phyloP scores from a whole-genome alignment of 352 stramenopile genomes.

The Hyphochytrium catenoides region DNA sequence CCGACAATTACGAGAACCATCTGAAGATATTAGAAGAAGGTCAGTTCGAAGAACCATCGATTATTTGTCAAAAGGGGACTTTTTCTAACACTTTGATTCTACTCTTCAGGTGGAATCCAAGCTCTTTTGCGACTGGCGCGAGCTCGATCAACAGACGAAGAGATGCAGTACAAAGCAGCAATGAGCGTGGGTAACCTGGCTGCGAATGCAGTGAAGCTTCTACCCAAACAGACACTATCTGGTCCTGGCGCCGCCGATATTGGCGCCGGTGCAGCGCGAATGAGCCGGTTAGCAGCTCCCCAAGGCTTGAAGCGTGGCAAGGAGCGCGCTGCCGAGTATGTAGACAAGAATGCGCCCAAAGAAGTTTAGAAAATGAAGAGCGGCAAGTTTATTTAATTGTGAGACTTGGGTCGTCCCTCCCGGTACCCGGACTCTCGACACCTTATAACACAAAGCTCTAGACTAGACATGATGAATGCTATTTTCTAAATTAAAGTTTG shows the following conservation, averaged over 20 bases:
- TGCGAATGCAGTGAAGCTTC: constrained; percentile 54
- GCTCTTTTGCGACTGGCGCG: constrained; percentile 72
- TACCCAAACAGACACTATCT: constrained; percentile 27
- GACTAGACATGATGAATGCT: too few species aligned
- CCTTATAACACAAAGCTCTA: too few species aligned
- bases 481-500: too few species aligned
- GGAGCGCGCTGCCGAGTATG: constrained; percentile 42
- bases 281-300: constrained; percentile 38
- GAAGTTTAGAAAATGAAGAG: constrained; percentile 14
- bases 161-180: constrained; percentile 85
- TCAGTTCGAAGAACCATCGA: too few species aligned
- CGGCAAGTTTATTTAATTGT: too few species aligned
- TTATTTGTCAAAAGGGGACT: too few species aligned
- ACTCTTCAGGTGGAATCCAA: constrained; percentile 80
- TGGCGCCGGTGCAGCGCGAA: constrained; percentile 36
- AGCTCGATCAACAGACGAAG: constrained; percentile 66
- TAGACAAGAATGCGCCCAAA: too few species aligned
- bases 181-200: constrained; percentile 74
- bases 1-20: constrained; percentile 95
- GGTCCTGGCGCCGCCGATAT: constrained; percentile 19
- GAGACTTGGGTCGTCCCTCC: too few species aligned
- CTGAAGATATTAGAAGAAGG: constrained; percentile 79
- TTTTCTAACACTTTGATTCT: too few species aligned
- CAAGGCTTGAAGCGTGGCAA: constrained; percentile 31
- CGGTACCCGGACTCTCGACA: too few species aligned